Percentiles rank a stretch among this genome's conserved stretches.
These are phyloP conservation scores for Fimicolochytrium jonesii DNA, from an alignment of 192 early-diverging fungal genomes.

Conservation along the genomic window DNA sequence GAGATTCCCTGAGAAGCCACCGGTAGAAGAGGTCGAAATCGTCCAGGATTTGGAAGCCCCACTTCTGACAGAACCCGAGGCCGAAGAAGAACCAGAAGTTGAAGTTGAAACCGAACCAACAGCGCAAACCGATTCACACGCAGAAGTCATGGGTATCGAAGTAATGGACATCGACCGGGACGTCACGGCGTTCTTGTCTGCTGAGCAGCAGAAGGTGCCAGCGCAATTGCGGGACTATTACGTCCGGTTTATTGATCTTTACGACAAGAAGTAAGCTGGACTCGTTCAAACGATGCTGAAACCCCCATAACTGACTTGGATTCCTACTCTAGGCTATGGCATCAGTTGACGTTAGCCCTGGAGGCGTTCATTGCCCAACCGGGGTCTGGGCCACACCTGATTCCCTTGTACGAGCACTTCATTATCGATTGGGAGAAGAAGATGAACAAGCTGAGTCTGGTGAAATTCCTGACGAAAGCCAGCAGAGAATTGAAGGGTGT, in stretches of 20 bases:
- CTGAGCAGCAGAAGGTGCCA: constrained; percentile 64
- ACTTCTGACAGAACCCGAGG: too few species aligned
- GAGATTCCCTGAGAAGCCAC: too few species aligned
- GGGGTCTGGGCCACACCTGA: constrained; percentile 68
- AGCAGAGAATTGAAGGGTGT: constrained; percentile 46
- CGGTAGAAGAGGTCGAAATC: too few species aligned
- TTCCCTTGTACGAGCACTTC: constrained; percentile 86
- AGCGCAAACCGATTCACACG: too few species aligned
- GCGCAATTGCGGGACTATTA: constrained; percentile 71
- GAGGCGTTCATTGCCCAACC: constrained; percentile 77
- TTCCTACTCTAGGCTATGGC: constrained; percentile 76
- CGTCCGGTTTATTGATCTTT: constrained; percentile 82
- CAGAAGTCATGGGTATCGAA: constrained; percentile 6
- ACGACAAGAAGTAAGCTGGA: constrained; percentile 84
- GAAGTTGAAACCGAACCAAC: too few species aligned
- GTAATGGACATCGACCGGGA: constrained; percentile 35
- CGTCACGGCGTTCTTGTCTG: constrained; percentile 67
- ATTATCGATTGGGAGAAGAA: constrained; percentile 88
- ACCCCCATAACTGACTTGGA: not conserved
- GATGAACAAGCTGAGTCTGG: constrained; percentile 92
- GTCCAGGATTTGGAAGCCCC: too few species aligned
- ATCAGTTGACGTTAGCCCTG: constrained; percentile 85
- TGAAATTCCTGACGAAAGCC: constrained; percentile 74
- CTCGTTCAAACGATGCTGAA: not conserved
- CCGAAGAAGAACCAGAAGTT: too few species aligned